phyloP scores from a whole-genome alignment of 306 rosid genomes.

The Heteromeles arbutifolia region DNA sequence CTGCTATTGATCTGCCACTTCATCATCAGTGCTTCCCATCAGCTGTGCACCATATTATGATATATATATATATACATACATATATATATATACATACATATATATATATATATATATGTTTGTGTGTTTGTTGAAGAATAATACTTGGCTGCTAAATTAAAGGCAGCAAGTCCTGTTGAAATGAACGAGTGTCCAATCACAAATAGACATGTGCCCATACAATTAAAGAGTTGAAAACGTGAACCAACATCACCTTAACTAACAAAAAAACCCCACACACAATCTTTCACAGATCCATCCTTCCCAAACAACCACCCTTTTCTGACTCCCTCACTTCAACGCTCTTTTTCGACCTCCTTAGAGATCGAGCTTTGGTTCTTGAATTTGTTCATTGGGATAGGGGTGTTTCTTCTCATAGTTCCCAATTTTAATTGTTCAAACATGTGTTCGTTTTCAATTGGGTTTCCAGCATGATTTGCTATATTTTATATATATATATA shows the following conservation, averaged over 20 bases:
- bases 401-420: not conserved
- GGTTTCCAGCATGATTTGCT: no score
- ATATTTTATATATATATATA: not conserved
- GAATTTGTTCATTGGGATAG: not conserved
- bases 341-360: not conserved
- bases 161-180: not conserved
- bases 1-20: constrained; percentile 2
- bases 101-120: no score
- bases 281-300: not conserved
- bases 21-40: constrained; percentile 14
- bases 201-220: not conserved
- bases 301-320: no score
- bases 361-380: not conserved
- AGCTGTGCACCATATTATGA: not conserved
- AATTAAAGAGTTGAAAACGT: not conserved
- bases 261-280: not conserved
- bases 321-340: not conserved
- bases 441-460: not conserved
- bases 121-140: no score
- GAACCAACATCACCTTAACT: no score
- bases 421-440: not conserved
- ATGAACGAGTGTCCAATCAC: no score
- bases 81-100: no score
- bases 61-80: accelerated
- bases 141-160: no score